Percentiles rank a stretch among this genome's conserved stretches.
phyloP scores from a whole-genome alignment of 1,284 basidiomycete genomes.

The Pascua sp. region DNA sequence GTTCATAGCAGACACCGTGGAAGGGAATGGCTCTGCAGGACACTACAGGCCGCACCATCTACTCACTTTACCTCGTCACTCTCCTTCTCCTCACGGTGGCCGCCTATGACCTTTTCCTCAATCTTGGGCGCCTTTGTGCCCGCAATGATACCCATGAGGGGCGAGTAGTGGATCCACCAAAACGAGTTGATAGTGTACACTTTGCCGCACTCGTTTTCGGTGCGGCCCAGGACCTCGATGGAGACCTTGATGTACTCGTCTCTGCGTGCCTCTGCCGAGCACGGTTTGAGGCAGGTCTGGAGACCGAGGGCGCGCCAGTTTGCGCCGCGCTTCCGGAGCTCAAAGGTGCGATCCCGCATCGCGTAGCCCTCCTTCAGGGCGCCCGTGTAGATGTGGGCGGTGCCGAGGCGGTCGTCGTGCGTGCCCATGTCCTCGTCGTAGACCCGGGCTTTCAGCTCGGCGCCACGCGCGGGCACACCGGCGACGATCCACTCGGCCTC shows the following conservation, averaged over 20 bases:
- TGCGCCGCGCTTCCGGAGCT: constrained; percentile 49
- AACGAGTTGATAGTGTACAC: constrained; percentile 52
- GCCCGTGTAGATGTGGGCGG: constrained; percentile 34
- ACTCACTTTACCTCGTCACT: constrained; percentile 28
- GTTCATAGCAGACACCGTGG: no score
- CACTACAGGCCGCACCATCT: no score
- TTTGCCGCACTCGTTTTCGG: constrained; percentile 46
- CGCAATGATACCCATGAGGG: constrained; percentile 39
- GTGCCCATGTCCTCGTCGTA: constrained; percentile 53
- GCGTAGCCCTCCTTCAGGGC: constrained; percentile 26
- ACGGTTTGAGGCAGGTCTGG: background rate
- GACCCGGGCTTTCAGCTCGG: constrained; percentile 45
- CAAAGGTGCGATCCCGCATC: constrained; percentile 20
- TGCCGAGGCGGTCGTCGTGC: constrained; percentile 54
- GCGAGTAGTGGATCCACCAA: constrained; percentile 44
- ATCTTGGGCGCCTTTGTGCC: constrained; percentile 31
- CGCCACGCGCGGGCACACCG: constrained; percentile 48
- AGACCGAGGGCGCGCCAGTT: constrained; percentile 36
- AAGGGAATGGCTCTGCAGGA: no score
- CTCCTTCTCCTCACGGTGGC: constrained; percentile 17
- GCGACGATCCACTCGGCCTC: constrained; percentile 52
- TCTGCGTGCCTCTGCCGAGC: background rate
- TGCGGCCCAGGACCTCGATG: constrained; percentile 50
- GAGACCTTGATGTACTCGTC: constrained; percentile 29
- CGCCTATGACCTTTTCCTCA: constrained; percentile 3